Percentiles rank a stretch among this genome's conserved stretches.
phyloP scores from a whole-genome alignment of 495 filamentous ascomycete genomes.

The Aspergillus cristatus region DNA sequence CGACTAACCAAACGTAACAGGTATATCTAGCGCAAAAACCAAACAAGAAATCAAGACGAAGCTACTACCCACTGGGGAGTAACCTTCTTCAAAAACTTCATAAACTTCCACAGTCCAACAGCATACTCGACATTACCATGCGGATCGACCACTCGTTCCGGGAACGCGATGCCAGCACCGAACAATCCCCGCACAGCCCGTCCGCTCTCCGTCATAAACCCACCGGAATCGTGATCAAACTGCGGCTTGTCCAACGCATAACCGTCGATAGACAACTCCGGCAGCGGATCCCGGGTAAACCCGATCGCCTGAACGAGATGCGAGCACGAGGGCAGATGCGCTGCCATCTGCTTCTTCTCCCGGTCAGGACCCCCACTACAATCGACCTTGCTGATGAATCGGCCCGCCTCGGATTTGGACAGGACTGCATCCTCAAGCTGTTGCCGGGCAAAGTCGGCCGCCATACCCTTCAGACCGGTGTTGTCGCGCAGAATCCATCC shows the following conservation, averaged over 20 bases:
- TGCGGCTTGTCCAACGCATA: constrained; percentile 21
- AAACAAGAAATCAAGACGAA: not conserved
- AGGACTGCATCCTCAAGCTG: constrained; percentile 45
- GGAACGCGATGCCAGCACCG: constrained; percentile 54
- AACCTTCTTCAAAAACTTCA: constrained; percentile 49
- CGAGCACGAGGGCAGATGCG: constrained; percentile 38
- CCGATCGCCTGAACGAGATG: constrained; percentile 49
- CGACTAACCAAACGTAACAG: no score
- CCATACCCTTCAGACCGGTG: constrained; percentile 53
- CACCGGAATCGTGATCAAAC: constrained; percentile 42
- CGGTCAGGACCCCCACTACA: constrained; percentile 36
- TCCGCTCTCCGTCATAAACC: constrained; percentile 33
- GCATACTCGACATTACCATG: constrained; percentile 51
- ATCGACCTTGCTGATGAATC: constrained; percentile 41
- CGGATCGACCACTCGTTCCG: constrained; percentile 50
- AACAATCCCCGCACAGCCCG: constrained; percentile 39
- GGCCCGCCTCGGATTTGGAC: constrained; percentile 36
- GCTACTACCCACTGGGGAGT: constrained; percentile 31
- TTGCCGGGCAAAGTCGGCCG: constrained; percentile 47
- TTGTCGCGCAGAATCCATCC: constrained; percentile 57
- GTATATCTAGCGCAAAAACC: not conserved
- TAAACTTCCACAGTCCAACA: constrained; percentile 56
- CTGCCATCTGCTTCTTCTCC: constrained; percentile 32
- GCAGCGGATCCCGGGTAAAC: constrained; percentile 40
- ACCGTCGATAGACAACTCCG: constrained; percentile 26